Base-by-base conservation (phyloP, 768 basidiomycete genomes). In the Termitomyces sp. region DNA sequence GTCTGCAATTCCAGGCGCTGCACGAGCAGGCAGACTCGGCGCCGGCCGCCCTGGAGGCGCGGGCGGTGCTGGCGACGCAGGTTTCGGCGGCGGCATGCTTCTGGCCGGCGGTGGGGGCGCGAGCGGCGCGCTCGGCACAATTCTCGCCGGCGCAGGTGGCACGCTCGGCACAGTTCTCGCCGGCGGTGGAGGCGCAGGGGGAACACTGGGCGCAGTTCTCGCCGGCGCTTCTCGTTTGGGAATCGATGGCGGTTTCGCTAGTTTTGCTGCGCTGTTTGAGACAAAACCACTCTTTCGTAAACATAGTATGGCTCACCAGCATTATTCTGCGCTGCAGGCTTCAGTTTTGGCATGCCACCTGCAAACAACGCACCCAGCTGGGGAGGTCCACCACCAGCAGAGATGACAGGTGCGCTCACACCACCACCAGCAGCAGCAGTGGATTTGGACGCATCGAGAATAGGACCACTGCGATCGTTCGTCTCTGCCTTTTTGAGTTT, bases 331-430 rank as follows among this genome's bases (percentile, higher is more conserved):
- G 84, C 88, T n/a, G 88, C 79, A 44, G 91, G 83, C 74, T 88
- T 95, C 64, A 96, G 67, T 66, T 90, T 94, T 4, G 94, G 94
- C 76, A 96, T 84, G 1, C 94, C 93, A 15, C 91, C 93, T 44
- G 93, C 92, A 65, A 97, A 95, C 11, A 97, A 70, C 2, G 83
- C 86, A 32, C 84, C 93, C 4, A 95, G 73, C 68, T 94, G 92
- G 24, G 91, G 90, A 26, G 92, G 84, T 40, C 76, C 62, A 28
- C 62, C 61, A 61, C 62, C 60, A 35, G 57, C 22, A 59, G 68
- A 19, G 38, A n/a, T 62, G 12, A 63, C 62, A n/a, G 66, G 62
- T 22, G 76, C 77, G 34, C 74, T 72, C 15, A 72, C 74, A 3
- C 77, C 77, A 34, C 74, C 73, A 5, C 71, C 74, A 12, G 72